Evolutionary conservation across 1,284 basidiomycete species (phyloP).

Genomic region (Mycena sp.): DNA sequence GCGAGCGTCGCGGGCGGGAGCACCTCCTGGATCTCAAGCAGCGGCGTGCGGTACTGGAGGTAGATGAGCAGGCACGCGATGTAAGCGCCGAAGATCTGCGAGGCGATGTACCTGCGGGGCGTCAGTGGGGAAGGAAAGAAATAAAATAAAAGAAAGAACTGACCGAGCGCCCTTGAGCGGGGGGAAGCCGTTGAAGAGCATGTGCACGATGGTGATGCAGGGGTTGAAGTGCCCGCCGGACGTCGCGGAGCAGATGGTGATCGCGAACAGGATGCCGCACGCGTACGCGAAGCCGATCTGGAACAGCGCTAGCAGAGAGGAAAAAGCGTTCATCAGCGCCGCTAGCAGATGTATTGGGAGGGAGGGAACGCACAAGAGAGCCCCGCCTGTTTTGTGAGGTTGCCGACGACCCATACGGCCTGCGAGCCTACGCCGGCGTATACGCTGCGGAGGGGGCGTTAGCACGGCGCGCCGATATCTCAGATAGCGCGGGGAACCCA

Average conservation of each 20-base stretch:
- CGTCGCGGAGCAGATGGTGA: constrained; percentile 66
- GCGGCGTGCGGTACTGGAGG: constrained; percentile 62
- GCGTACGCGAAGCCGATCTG: constrained; percentile 73
- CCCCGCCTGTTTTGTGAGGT: constrained; percentile 49
- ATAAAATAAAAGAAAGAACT: background rate
- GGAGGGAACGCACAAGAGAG: constrained; percentile 59
- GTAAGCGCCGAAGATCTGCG: constrained; percentile 71
- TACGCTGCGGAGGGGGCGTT: constrained; percentile 42
- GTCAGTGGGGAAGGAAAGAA: background rate
- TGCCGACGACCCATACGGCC: constrained; percentile 63
- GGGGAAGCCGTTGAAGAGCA: constrained; percentile 67
- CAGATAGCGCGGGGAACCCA: background rate
- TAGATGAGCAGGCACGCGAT: constrained; percentile 69
- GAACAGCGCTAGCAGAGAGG: constrained; percentile 59
- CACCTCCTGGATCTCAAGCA: constrained; percentile 54
- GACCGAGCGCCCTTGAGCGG: constrained; percentile 60
- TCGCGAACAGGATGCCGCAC: constrained; percentile 68
- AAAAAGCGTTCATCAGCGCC: constrained; percentile 1
- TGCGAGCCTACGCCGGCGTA: constrained; percentile 65
- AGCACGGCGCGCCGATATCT: constrained; percentile 27
- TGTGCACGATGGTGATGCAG: constrained; percentile 61
- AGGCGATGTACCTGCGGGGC: constrained; percentile 62
- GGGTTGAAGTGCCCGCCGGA: constrained; percentile 44
- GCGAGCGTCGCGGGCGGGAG: constrained; percentile 52
- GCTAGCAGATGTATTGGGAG: background rate